Conservation (phyloP, 2,329 filamentous ascomycete genomes). For the Diaporthe vexans region DNA sequence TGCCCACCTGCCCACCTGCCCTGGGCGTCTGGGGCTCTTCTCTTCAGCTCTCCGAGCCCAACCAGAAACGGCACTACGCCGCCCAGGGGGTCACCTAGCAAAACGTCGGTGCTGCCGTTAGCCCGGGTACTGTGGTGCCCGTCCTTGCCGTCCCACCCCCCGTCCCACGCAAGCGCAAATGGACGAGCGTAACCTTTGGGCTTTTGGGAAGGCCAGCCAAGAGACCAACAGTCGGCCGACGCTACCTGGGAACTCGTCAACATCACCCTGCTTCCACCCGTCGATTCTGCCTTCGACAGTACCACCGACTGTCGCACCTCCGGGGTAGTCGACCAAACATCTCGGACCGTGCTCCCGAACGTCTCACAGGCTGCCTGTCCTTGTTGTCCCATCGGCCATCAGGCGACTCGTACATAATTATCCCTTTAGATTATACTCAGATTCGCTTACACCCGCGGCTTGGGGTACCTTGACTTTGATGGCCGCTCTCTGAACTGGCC, state of each 20-base stretch:
- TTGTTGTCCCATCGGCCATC: neutral
- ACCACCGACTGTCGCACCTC: conserved; percentile 30
- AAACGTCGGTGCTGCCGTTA: conserved; percentile 35
- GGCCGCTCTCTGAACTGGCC: conserved; percentile 38
- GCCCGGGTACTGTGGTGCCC: conserved; percentile 9
- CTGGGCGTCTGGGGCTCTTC: conserved; percentile 10
- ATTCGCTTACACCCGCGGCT: conserved; percentile 30
- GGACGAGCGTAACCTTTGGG: neutral
- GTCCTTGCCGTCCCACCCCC: neutral
- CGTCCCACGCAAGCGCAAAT: neutral
- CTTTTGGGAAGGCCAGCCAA: neutral
- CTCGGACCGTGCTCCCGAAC: conserved; percentile 23
- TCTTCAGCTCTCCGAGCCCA: conserved; percentile 15
- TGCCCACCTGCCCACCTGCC: neutral
- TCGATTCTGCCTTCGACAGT: neutral
- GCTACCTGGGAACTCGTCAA: conserved; percentile 21
- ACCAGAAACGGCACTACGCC: conserved; percentile 20
- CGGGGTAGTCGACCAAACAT: conserved; percentile 32
- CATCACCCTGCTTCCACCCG: neutral
- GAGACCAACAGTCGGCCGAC: conserved; percentile 3
- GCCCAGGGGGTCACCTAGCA: conserved; percentile 25
- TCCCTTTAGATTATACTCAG: conserved; percentile 32
- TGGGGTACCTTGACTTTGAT: conserved; percentile 35
- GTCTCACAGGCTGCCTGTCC: conserved; percentile 7
- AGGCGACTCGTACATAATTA: conserved; percentile 31